Evolutionary conservation across 805 yeast species (phyloP), one percentile per base, ranked within the genome.

Genomic region (Candida golubevii): DNA sequence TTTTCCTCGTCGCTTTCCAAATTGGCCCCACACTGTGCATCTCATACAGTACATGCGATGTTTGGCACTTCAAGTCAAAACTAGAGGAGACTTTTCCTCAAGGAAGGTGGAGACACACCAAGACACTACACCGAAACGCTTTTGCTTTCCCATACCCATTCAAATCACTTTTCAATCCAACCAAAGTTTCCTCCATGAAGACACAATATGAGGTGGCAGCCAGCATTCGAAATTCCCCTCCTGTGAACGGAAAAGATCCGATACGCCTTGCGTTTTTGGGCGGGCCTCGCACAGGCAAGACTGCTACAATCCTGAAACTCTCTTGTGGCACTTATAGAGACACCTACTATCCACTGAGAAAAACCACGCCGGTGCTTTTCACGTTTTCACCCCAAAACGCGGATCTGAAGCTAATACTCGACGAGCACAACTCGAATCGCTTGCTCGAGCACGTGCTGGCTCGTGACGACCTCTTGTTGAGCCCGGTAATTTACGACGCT

Each of bases 321-420:
- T 66, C 73, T 1, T 63, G 74, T 15, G 74, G 75, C 26, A 67
- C 69, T 26, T 79, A 75, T 44, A 71, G 79, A 39, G 89, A 83
- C 46, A 84, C 85, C 0, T 83, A 85, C 58, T 85, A 85, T 54
- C 95, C 93, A 6, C 85, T 91, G 4, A 68, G 76, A 36, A 76
- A 72, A 44, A 80, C 81, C 45, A 77, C 77, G 4, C 79, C 88
- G 26, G 68, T 80, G 45, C 58, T 84, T 33, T 72, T 82, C 47
- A 79, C 78, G 14, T 85, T 71, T 55, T 60, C 56, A 6, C 81
- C 90, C 0, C 55, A 45, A 4, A 41, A 53, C 3, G 38, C 29
- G 5, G 39, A 32, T 13, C 42, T 48, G 33, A 46, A 61, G 11
- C 33, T 46, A 3, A 44, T 64, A 4, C 48, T 67, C n/a, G 67